Conservation (phyloP, 192 early-diverging fungal genomes). For the Funneliformis geosporum region DNA sequence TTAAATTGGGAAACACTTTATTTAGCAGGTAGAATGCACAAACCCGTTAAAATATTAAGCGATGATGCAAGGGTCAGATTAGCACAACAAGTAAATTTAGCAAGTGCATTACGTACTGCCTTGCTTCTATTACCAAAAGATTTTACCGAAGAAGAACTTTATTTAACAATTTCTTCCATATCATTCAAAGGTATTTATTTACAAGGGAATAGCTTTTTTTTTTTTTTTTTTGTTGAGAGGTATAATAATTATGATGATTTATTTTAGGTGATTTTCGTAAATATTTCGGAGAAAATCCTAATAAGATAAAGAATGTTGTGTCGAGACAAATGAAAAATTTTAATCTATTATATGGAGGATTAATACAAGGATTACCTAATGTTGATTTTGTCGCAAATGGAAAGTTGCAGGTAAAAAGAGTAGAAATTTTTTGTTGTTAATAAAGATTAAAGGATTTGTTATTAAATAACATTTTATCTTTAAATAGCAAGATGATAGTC, state of each 20-base stretch:
- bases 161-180: constrained; percentile 75
- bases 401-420: constrained; percentile 3
- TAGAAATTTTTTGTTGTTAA: neutral
- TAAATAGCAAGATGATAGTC: constrained; percentile 65
- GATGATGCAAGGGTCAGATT: constrained; percentile 74
- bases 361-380: constrained; percentile 55
- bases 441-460: neutral
- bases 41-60: constrained; percentile 84
- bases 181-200: constrained; percentile 64
- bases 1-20: constrained; percentile 96
- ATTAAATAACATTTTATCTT: constrained; percentile 32
- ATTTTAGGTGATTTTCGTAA: constrained; percentile 87
- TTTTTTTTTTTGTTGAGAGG: neutral
- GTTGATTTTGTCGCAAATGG: constrained; percentile 34
- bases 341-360: constrained; percentile 53
- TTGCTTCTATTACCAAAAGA: constrained; percentile 79
- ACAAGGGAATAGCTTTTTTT: neutral
- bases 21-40: constrained; percentile 95
- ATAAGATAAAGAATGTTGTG: constrained; percentile 96
- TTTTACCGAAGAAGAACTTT: constrained; percentile 84
- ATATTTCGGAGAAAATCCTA: constrained; percentile 90
- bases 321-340: constrained; percentile 67
- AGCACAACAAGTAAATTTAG: constrained; percentile 83
- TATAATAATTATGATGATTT: neutral
- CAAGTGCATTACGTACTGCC: constrained; percentile 79